Percentiles rank a stretch among this genome's conserved stretches.
Conservation (phyloP, 169 alveolate genomes). For the Blepharisma undulans region DNA sequence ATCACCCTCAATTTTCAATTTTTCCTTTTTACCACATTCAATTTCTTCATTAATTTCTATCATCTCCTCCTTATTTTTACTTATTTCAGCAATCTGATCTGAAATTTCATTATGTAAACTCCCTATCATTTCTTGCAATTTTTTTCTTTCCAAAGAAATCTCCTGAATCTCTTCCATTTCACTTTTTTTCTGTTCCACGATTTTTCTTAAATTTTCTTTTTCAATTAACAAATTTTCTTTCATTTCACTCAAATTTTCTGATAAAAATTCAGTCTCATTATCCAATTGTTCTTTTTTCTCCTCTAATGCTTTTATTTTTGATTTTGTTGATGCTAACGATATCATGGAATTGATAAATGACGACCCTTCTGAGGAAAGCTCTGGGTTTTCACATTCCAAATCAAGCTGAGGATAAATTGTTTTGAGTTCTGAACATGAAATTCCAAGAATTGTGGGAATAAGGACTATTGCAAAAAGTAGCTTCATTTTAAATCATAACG, state of each 20-base stretch:
- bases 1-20: background rate
- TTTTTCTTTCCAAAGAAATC: background rate
- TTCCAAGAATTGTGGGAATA: background rate
- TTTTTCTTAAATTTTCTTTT: background rate
- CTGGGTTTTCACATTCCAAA: background rate
- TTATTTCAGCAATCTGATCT: background rate
- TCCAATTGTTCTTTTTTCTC: background rate
- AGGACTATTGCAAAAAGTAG: background rate
- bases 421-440: background rate
- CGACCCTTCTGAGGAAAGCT: background rate
- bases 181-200: background rate
- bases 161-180: background rate
- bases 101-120: background rate
- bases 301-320: background rate
- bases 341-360: background rate
- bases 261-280: background rate
- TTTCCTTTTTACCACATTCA: background rate
- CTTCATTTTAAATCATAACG: background rate
- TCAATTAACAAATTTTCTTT: background rate
- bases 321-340: background rate
- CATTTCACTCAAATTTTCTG: background rate
- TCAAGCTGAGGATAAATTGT: background rate
- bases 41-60: background rate
- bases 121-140: background rate
- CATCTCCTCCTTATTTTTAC: background rate